Conservation (phyloP, 768 basidiomycete species). For the Tulasnella sp. region DNA sequence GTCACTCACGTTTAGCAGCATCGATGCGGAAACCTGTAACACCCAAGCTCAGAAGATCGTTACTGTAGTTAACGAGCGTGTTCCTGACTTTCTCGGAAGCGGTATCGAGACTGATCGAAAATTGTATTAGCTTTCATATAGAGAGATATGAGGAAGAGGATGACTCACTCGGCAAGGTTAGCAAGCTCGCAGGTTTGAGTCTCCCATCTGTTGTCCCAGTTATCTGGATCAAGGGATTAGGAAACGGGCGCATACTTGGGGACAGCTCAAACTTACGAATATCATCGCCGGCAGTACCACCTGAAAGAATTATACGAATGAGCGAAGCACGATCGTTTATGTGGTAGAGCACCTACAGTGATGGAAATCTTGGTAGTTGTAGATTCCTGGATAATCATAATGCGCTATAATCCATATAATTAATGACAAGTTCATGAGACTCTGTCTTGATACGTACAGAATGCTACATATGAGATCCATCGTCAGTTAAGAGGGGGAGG, state of each 20-base stretch:
- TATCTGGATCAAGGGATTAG: not conserved
- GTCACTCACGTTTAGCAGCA: conserved; percentile 13
- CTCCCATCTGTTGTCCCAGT: conserved; percentile 15
- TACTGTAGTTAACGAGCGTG: conserved; percentile 41
- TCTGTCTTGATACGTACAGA: not conserved
- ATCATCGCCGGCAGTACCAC: not conserved
- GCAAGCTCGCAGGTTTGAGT: conserved; percentile 18
- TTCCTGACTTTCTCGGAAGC: conserved; percentile 48
- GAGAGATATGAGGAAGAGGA: not conserved
- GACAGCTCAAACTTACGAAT: not conserved
- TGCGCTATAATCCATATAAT: too few relatives aligned
- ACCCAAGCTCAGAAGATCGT: conserved; percentile 48
- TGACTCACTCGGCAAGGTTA: conserved; percentile 18
- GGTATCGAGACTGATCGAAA: conserved; percentile 37
- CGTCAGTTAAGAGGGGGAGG: too few relatives aligned
- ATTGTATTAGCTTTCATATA: not conserved
- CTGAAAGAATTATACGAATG: not conserved
- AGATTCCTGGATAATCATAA: conserved; percentile 20
- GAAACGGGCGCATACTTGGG: not conserved
- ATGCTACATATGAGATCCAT: conserved; percentile 7
- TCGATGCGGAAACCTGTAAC: conserved; percentile 22
- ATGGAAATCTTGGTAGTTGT: conserved; percentile 17
- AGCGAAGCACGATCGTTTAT: not conserved
- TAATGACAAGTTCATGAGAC: too few relatives aligned
- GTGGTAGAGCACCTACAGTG: conserved; percentile 5